These are phyloP conservation scores for Kodamaea jinghongensis DNA, from an alignment of 805 yeast genomes.

Conservation along the genomic window DNA sequence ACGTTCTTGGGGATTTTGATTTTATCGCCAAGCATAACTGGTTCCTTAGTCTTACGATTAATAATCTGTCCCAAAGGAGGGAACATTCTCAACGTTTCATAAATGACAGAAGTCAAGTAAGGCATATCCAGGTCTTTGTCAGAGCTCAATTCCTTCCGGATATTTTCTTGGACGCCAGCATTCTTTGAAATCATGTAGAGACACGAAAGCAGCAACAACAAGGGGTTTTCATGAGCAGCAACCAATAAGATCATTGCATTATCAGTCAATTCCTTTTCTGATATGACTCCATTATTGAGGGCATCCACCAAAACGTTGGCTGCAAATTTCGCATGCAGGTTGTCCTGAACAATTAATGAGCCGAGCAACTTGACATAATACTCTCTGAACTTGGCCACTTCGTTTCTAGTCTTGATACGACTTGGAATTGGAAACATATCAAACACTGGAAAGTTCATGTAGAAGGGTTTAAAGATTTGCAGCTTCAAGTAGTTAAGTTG, in stretches of 20 bases:
- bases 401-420: constrained; percentile 41
- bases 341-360: constrained; percentile 10
- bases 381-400: constrained; percentile 41
- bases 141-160: constrained; percentile 21
- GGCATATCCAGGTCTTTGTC: constrained; percentile 15
- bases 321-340: constrained; percentile 32
- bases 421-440: constrained; percentile 50
- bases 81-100: constrained; percentile 47
- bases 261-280: constrained; percentile 49
- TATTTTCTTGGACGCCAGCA: constrained; percentile 27
- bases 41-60: constrained; percentile 44
- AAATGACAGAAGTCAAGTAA: constrained; percentile 34
- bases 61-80: constrained; percentile 60
- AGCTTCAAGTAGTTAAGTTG: constrained; percentile 39
- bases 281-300: constrained; percentile 31
- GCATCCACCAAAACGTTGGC: constrained; percentile 42
- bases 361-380: constrained; percentile 35
- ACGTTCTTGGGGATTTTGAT: constrained; percentile 48
- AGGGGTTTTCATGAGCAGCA: constrained; percentile 68
- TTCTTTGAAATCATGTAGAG: constrained; percentile 47
- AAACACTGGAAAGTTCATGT: constrained; percentile 52
- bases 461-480: constrained; percentile 55
- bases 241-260: constrained; percentile 54
- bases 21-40: constrained; percentile 37
- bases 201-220: constrained; percentile 46